Base-by-base conservation (phyloP, 495 filamentous ascomycete genomes). In the Aspergillus bertholletiae region DNA sequence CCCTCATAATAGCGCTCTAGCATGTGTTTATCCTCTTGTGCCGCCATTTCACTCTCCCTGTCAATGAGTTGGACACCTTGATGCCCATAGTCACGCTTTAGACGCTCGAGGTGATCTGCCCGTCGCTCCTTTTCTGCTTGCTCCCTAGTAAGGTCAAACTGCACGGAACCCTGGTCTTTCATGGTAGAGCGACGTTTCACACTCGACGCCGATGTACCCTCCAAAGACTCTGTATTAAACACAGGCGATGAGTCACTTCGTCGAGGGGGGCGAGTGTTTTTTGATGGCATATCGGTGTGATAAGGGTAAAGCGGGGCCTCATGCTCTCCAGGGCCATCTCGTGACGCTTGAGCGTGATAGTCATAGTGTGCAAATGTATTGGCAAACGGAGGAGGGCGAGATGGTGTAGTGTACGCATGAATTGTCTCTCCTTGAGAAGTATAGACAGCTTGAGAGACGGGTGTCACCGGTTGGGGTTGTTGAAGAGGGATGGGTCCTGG, bases 371-470 rank as follows among this genome's bases (percentile, higher is more conserved):
- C 62, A 57, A 54, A 60, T 5, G 64, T 56, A 49, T 55, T 62
- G 27, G 55, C 63, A 35, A 73, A 75, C 8, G 62, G 56, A 7
- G 69, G 64, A 50, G 70, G 67, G 23, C 56, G 69, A 9, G 55
- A 61, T 18, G 71, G 67, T 21, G 71, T 60, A 48, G 57, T 75
- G 37, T 72, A 71, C 2, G 63, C 66, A 28, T 68, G 69, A 15
- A 68, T 65, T 5, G 73, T 54, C 21, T 67, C 60, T 26, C 69
- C 67, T 56, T 78, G 73, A 12, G 68, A 70, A 17, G 74, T 74
- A 57, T 81, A 85, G 3, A 85, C 68, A 3, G 75, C 68, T 57
- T 80, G 74, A 22, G 80, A 83, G 27, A 85, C 79, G 5, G 80
- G 80, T 1, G 75, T 73, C 28, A 80, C 67, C 24, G 82, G 82